These are phyloP conservation scores for Candida gigantensis DNA, from an alignment of 1,139 yeast genomes.

Conservation along the genomic window DNA sequence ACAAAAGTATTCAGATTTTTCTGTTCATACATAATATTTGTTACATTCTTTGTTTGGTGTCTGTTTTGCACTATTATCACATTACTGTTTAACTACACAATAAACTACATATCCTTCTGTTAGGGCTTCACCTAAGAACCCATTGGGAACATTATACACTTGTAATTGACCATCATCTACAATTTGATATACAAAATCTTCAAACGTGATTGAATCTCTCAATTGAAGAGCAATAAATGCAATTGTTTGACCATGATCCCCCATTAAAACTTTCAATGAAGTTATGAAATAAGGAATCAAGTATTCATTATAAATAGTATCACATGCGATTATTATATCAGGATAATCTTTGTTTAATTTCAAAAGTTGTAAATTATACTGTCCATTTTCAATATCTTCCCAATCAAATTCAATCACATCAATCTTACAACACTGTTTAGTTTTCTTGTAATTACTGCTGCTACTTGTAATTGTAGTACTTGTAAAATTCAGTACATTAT, in stretches of 20 bases:
- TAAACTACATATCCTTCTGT: constrained; percentile 48
- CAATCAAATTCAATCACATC: constrained; percentile 62
- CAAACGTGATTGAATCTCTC: constrained; percentile 54
- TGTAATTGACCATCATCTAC: constrained; percentile 20
- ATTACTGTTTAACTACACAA: constrained; percentile 20
- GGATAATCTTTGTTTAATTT: constrained; percentile 20
- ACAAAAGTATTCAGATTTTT: too few relatives aligned
- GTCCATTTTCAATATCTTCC: constrained; percentile 51
- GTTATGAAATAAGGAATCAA: constrained; percentile 53
- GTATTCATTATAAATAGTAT: constrained; percentile 69
- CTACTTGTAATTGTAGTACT: constrained; percentile 3
- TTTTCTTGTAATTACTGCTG: too few relatives aligned
- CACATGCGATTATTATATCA: constrained; percentile 62
- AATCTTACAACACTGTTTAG: constrained; percentile 18
- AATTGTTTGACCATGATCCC: constrained; percentile 26
- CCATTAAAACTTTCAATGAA: constrained; percentile 38
- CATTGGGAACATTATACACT: constrained; percentile 29
- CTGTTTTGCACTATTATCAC: too few relatives aligned
- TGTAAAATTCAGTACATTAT: constrained; percentile 27
- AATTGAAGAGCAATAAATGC: constrained; percentile 56
- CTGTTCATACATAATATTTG: too few relatives aligned
- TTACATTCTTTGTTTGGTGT: neutral
- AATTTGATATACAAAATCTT: constrained; percentile 39
- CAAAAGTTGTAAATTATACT: constrained; percentile 20
- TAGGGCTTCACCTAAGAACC: constrained; percentile 29